Percentiles rank a stretch among this genome's conserved stretches.
These are phyloP conservation scores for Bruguiera gymnorhiza DNA, from an alignment of 345 rosid genomes.

Conservation along the genomic window DNA sequence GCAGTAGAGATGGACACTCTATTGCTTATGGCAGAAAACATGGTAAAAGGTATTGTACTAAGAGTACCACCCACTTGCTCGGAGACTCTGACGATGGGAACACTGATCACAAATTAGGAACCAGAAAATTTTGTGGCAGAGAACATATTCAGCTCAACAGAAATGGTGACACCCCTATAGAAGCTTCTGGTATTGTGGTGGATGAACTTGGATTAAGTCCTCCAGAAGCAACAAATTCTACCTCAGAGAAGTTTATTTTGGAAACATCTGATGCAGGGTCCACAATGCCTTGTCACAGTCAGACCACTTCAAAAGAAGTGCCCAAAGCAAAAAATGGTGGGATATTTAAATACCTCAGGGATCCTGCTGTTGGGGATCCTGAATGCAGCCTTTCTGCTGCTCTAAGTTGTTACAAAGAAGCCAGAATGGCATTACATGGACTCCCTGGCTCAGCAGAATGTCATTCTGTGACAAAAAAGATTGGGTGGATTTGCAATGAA, in stretches of 20 bases:
- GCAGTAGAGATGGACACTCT: slow-evolving; percentile 42
- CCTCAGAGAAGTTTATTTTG: slow-evolving; percentile 4
- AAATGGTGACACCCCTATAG: slow-evolving; percentile 24
- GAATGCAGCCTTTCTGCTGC: slow-evolving; percentile 66
- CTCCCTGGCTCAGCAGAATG: slow-evolving; percentile 50
- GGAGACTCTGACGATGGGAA: slow-evolving; percentile 36
- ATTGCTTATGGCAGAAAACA: slow-evolving; percentile 55
- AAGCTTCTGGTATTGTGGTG: slow-evolving; percentile 6
- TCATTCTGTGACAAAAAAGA: slow-evolving; percentile 63
- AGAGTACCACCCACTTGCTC: slow-evolving; percentile 26
- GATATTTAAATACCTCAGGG: slow-evolving; percentile 67
- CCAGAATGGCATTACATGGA: slow-evolving; percentile 63
- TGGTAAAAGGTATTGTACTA: slow-evolving; percentile 45
- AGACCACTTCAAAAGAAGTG: slow-evolving; percentile 29
- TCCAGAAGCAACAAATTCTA: slow-evolving; percentile 15
- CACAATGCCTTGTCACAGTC: slow-evolving; percentile 20
- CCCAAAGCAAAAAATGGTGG: slow-evolving; percentile 56
- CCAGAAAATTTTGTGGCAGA: slow-evolving; percentile 11
- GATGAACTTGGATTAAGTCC: slow-evolving; percentile 21
- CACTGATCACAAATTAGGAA: slow-evolving; percentile 27
- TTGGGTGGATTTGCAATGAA: slow-evolving; percentile 93
- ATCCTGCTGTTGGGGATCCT: slow-evolving; percentile 45
- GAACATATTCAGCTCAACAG: slow-evolving; percentile 12
- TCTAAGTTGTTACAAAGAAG: slow-evolving; percentile 68
- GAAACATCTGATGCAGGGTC: slow-evolving; percentile 23